These are phyloP conservation scores for Sabuloglossum arenarium DNA, from an alignment of 495 filamentous ascomycete species.

Conservation along the genomic window DNA sequence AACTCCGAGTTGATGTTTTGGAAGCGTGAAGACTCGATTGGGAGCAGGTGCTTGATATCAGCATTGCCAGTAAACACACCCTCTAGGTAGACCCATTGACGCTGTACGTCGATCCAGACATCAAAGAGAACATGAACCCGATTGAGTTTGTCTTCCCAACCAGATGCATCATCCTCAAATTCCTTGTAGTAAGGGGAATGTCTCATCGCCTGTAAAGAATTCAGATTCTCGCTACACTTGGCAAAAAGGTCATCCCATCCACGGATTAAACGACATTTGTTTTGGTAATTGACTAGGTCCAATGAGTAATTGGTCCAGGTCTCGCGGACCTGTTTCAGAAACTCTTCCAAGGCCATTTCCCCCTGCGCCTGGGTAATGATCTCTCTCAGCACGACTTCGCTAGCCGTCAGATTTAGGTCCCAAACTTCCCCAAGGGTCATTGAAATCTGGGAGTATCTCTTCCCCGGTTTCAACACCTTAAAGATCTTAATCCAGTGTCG, in stretches of 20 bases:
- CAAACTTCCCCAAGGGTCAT: slow-evolving; percentile 94
- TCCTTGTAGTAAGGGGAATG: slow-evolving; percentile 98
- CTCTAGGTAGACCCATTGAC: slow-evolving; percentile 98
- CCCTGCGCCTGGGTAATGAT: slow-evolving; percentile 92
- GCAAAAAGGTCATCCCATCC: slow-evolving; percentile 97
- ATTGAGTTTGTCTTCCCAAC: slow-evolving; percentile 97
- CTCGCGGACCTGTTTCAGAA: slow-evolving; percentile 88
- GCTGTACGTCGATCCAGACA: slow-evolving; percentile 98
- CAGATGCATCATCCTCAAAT: slow-evolving; percentile 89
- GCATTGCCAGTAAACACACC: slow-evolving; percentile 97
- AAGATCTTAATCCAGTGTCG: slow-evolving; percentile 95
- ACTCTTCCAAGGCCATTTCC: slow-evolving; percentile 97
- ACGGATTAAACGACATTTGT: slow-evolving; percentile 88
- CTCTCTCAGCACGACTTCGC: slow-evolving; percentile 67
- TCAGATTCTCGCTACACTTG: slow-evolving; percentile 94
- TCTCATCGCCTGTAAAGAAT: slow-evolving; percentile 94
- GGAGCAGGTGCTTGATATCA: slow-evolving; percentile 95
- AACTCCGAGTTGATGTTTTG: slow-evolving; percentile 99
- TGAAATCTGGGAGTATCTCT: slow-evolving; percentile 77
- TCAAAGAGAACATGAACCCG: slow-evolving; percentile 94
- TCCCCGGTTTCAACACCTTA: slow-evolving; percentile 75
- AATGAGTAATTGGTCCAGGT: slow-evolving; percentile 89
- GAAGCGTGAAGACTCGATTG: slow-evolving; percentile 87
- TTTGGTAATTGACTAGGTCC: slow-evolving; percentile 91
- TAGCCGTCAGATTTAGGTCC: slow-evolving; percentile 78